Conservation (phyloP, 2,329 filamentous ascomycete genomes). For the Pyrenophora teres region DNA sequence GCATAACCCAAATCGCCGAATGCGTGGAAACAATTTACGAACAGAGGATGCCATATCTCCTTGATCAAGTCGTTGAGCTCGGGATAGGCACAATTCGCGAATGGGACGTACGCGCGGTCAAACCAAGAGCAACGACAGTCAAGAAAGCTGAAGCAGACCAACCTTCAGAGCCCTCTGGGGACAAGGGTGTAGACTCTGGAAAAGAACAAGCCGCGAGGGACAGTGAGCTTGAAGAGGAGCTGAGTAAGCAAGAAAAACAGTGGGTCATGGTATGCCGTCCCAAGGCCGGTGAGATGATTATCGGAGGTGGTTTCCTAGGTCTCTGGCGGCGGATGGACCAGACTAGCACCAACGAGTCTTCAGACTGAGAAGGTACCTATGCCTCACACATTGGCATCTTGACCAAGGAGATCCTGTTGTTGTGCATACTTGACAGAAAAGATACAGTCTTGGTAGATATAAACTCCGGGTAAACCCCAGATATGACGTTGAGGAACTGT, state of each 20-base stretch:
- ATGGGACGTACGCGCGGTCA: constrained; percentile 66
- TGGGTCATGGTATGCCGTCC: constrained; percentile 47
- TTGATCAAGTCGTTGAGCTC: constrained; percentile 66
- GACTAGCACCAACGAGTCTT: not conserved
- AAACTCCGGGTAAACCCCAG: no score
- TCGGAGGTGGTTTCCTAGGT: constrained; percentile 46
- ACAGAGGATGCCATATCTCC: constrained; percentile 59
- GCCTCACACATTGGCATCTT: no score
- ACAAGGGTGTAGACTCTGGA: constrained; percentile 21
- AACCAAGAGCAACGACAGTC: constrained; percentile 45
- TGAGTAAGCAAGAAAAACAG: constrained; percentile 34
- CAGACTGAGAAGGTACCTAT: not conserved
- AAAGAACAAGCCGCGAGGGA: constrained; percentile 34
- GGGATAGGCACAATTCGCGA: constrained; percentile 60
- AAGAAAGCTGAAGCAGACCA: constrained; percentile 27
- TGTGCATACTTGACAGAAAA: no score
- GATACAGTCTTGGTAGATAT: no score
- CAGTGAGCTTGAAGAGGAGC: constrained; percentile 32
- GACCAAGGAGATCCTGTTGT: no score
- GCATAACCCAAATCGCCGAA: constrained; percentile 75
- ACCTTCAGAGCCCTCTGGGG: constrained; percentile 6
- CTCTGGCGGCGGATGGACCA: constrained; percentile 44
- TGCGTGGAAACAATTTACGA: constrained; percentile 62
- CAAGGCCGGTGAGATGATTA: constrained; percentile 41
- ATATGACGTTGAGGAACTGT: no score